Conservation (phyloP, 1,284 basidiomycete species). For the Schizophyllum commune region DNA sequence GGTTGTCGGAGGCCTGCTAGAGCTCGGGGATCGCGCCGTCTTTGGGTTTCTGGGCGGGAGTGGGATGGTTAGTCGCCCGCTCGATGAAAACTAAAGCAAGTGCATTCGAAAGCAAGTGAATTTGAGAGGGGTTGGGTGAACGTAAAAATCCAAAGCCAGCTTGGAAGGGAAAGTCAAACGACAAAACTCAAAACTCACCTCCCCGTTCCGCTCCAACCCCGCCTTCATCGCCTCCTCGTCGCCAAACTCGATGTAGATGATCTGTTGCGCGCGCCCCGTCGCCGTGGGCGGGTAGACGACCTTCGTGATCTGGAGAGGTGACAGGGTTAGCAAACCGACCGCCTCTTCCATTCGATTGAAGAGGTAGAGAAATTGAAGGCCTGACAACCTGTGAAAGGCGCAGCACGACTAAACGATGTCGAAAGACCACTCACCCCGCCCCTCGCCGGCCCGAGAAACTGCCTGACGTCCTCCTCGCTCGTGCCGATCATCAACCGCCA, state of each 20-base stretch:
- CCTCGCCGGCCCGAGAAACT: constrained; percentile 68
- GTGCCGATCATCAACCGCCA: constrained; percentile 41
- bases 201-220: constrained; percentile 63
- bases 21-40: constrained; percentile 51
- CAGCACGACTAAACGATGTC: too few relatives aligned
- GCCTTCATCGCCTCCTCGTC: constrained; percentile 77
- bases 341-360: too few relatives aligned
- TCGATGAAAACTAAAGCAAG: too few relatives aligned
- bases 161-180: too few relatives aligned
- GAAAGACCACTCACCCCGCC: constrained; percentile 55
- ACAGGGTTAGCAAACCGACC: too few relatives aligned
- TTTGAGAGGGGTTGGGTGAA: too few relatives aligned
- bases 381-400: too few relatives aligned
- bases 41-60: constrained; percentile 59
- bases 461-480: constrained; percentile 65
- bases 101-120: too few relatives aligned
- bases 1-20: constrained; percentile 58
- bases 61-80: too few relatives aligned
- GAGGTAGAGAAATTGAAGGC: too few relatives aligned
- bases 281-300: constrained; percentile 56
- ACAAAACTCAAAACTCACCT: constrained; percentile 41
- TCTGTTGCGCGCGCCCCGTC: constrained; percentile 40
- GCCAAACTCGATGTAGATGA: constrained; percentile 83
- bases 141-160: too few relatives aligned
- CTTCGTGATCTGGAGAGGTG: constrained; percentile 65